Percentiles rank a stretch among this genome's conserved stretches.
Conservation (phyloP, 2,329 filamentous ascomycete genomes). For the Aureobasidium sp. region DNA sequence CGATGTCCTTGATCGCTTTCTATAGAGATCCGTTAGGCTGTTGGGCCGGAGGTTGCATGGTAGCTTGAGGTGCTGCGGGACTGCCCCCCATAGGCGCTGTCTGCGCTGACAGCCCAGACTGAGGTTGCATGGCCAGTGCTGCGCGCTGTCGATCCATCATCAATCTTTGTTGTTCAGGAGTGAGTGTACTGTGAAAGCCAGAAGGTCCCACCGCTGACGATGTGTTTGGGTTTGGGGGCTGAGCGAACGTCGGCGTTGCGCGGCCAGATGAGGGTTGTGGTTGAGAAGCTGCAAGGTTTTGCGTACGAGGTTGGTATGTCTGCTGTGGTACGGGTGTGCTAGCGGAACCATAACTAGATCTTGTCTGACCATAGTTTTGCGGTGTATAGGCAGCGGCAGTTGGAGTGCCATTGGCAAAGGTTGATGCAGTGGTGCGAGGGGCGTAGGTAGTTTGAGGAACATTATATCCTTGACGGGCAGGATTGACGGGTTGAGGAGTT, state of each 20-base stretch:
- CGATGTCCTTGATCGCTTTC: not conserved
- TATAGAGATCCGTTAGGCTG: constrained; percentile 2
- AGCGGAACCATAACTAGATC: constrained; percentile 7
- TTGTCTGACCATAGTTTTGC: constrained; percentile 11
- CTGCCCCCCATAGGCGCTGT: constrained; percentile 6
- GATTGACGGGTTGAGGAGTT: constrained; percentile 7
- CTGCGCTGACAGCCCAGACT: constrained; percentile 16
- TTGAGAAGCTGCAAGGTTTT: not conserved
- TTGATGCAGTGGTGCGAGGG: constrained; percentile 17
- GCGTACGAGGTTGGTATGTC: not conserved
- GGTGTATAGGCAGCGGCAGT: not conserved
- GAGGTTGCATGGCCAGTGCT: constrained; percentile 29
- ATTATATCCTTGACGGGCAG: not conserved
- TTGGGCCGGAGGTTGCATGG: not conserved
- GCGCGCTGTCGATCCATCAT: constrained; percentile 33
- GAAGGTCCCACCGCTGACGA: constrained; percentile 21
- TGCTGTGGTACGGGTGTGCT: not conserved
- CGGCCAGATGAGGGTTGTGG: constrained; percentile 25
- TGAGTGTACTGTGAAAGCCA: constrained; percentile 28
- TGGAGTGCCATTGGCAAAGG: constrained; percentile 15
- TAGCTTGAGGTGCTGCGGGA: constrained; percentile 6
- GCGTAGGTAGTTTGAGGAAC: constrained; percentile 9
- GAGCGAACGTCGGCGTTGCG: constrained; percentile 25
- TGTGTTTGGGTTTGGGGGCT: constrained; percentile 21
- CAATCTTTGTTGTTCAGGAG: constrained; percentile 28